Evolutionary conservation across 768 basidiomycete species (phyloP), one percentile per base, ranked within the genome.

Genomic region (Neoboletus subvelutipes): DNA sequence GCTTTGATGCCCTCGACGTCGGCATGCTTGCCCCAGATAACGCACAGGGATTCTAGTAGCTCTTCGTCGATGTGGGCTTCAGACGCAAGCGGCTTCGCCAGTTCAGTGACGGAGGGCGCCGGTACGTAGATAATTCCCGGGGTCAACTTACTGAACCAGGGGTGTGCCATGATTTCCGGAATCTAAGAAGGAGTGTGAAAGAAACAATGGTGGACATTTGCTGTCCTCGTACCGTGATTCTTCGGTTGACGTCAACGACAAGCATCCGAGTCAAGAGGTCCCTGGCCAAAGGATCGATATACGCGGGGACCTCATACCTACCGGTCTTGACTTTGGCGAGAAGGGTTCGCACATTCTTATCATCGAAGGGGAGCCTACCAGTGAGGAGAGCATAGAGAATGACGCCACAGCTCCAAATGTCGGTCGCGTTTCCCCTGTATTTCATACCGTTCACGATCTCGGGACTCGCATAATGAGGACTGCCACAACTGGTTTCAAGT

Each of bases 361-460:
- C 93, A 67, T 97, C 95, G 66, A 97, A 98, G 6, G 95, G 95
- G 20, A 98, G 86, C 53, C 90, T 78, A 12, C 95, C 94, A 31
- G 92, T 92, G 40, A 97, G 80, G 46, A 98, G 82, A 31, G 94
- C 91, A 71, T 83, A 97, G 48, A 97, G 83, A 63, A 96, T 94
- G 45, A 98, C 92, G 24, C 95, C 95, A 58, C 94, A 94, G 63
- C 93, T 95, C 94, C 94, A 98, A 65, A 98, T 92, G 72, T 97
- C 95, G 3, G 93, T 92, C 6, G 91, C 88, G 41, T 86, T 88
- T 36, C 95, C 95, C 71, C 86, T 81, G 71, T 97, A 98, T 66
- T 85, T 86, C 73, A 86, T 79, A 10, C 94, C 94, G 55, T 91
- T 88, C 60, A 98, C 93, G 67, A 98, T 94, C 76, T 98, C 95